Evolutionary conservation across 306 rosid species (phyloP).

Genomic region (Sphenostylis stenocarpa): DNA sequence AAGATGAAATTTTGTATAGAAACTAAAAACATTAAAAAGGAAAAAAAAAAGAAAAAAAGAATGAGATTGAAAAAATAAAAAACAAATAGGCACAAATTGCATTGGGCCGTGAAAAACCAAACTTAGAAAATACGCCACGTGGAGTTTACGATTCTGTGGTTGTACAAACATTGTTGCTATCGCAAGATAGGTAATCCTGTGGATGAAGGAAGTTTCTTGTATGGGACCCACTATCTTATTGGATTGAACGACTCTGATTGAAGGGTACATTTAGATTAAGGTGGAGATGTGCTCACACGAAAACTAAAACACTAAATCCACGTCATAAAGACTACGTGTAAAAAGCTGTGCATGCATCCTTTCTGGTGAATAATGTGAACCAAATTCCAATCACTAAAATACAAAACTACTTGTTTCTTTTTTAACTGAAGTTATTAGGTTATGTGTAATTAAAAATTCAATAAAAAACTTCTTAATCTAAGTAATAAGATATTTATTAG

Average conservation of each 20-base stretch:
- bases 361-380: background rate
- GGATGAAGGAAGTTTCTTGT: conserved; percentile 39
- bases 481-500: no score
- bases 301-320: background rate
- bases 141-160: background rate
- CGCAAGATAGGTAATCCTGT: conserved; percentile 36
- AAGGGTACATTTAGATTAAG: background rate
- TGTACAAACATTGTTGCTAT: background rate
- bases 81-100: no score
- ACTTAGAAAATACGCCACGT: background rate
- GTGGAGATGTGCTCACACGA: conserved; percentile 4
- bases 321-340: background rate
- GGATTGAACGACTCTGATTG: background rate
- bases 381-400: background rate
- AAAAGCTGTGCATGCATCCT: background rate
- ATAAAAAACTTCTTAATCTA: background rate
- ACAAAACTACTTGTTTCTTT: background rate
- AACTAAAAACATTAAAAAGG: no score
- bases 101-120: no score
- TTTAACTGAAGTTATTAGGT: background rate
- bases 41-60: no score
- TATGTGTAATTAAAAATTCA: background rate
- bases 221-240: background rate
- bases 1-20: no score
- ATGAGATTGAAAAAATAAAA: no score